A percentile compares a stretch with the other conserved stretches of the same genome.
These are phyloP conservation scores for Candida dubliniensis DNA, from an alignment of 1,139 yeast species.

Conservation along the genomic window DNA sequence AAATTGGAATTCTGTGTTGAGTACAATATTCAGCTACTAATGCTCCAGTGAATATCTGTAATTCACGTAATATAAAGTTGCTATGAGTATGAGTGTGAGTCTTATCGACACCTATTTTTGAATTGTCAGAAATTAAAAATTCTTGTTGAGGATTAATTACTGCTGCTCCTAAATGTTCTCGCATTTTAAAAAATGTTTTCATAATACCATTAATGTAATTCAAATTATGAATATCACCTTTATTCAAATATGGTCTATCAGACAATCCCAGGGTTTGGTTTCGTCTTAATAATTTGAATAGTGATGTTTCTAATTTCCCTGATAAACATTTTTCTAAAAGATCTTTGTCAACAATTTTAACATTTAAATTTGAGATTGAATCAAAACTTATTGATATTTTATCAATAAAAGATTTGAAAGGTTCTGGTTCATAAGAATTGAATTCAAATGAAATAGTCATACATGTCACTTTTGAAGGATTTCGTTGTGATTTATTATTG, in stretches of 20 bases:
- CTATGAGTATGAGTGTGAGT: conserved; percentile 12
- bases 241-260: conserved; percentile 14
- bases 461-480: conserved; percentile 23
- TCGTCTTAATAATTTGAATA: conserved; percentile 31
- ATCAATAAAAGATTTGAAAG: conserved; percentile 27
- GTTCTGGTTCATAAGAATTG: conserved; percentile 35
- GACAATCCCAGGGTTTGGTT: background rate
- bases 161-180: conserved; percentile 36
- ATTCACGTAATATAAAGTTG: conserved; percentile 28
- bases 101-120: conserved; percentile 1
- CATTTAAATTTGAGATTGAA: conserved; percentile 21
- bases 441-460: conserved; percentile 38
- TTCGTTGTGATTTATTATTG: background rate
- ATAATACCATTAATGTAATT: conserved; percentile 33
- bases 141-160: conserved; percentile 4
- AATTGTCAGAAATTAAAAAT: background rate
- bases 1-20: conserved; percentile 29
- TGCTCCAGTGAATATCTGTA: conserved; percentile 26
- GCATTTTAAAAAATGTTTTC: conserved; percentile 30
- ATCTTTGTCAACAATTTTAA: conserved; percentile 23
- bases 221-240: conserved; percentile 35
- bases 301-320: conserved; percentile 28
- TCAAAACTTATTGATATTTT: conserved; percentile 33
- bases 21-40: conserved; percentile 27
- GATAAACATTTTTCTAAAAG: conserved; percentile 29